Evolutionary conservation across 2,329 filamentous ascomycete genomes (phyloP).

Genomic region (Purpureocillium lavendulum): DNA sequence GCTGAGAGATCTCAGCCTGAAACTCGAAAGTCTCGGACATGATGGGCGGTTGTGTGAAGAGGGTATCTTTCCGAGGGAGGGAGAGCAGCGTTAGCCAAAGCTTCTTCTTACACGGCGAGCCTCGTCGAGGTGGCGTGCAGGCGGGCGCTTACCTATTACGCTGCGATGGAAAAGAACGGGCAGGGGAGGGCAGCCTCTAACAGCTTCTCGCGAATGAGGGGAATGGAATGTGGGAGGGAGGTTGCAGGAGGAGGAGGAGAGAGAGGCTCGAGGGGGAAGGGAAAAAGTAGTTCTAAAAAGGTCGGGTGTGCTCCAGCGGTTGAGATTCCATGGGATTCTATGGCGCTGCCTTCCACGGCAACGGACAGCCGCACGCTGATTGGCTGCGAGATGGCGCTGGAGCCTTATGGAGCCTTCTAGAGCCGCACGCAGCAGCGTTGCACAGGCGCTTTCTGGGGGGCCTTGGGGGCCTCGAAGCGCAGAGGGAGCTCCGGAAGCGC

Average conservation of each 20-base stretch:
- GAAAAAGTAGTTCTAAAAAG: conserved; percentile 25
- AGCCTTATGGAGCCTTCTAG: conserved; percentile 15
- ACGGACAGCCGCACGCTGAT: conserved; percentile 13
- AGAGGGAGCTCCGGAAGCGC: no score
- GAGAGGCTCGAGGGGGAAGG: conserved; percentile 14
- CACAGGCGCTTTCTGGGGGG: not conserved
- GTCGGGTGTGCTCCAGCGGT: conserved; percentile 17
- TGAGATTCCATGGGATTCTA: conserved; percentile 39
- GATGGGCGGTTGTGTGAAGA: conserved; percentile 40
- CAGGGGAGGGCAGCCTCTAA: not conserved
- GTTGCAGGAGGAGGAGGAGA: conserved; percentile 11
- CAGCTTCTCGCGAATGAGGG: conserved; percentile 14
- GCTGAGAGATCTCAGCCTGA: conserved; percentile 99
- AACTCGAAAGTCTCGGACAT: conserved; percentile 99
- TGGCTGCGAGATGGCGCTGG: conserved; percentile 13
- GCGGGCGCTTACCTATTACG: conserved; percentile 13
- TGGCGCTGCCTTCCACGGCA: conserved; percentile 21
- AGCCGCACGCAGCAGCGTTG: not conserved
- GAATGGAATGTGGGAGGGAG: conserved; percentile 5
- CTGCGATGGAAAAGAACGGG: conserved; percentile 8
- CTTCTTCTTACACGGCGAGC: no score
- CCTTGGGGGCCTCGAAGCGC: no score
- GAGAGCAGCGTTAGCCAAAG: not conserved
- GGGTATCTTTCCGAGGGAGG: no score
- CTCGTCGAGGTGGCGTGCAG: no score